A percentile compares a stretch with the other conserved stretches of the same genome.
Conservation (phyloP, 192 early-diverging fungal genomes). For the Coemansia sp. region DNA sequence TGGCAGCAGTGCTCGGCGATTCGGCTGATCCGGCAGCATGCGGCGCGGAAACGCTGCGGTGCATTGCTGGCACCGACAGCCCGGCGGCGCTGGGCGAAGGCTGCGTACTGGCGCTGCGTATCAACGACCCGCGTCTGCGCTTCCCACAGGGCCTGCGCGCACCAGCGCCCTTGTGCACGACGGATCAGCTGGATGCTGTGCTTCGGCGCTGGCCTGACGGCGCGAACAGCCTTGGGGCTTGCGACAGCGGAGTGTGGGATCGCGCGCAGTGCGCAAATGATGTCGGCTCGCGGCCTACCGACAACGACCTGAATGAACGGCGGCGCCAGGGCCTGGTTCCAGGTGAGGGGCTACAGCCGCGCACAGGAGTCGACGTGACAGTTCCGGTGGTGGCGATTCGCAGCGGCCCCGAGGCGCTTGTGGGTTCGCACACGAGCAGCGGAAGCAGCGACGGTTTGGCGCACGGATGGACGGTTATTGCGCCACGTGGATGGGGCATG, state of each 20-base stretch:
- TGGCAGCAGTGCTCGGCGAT: conserved; percentile 64
- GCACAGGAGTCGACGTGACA: conserved; percentile 55
- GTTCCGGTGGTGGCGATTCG: conserved; percentile 85
- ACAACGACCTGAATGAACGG: conserved; percentile 60
- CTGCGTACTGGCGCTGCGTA: conserved; percentile 73
- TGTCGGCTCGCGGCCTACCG: conserved; percentile 50
- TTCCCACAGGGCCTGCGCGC: conserved; percentile 33
- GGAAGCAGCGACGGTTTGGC: conserved; percentile 42
- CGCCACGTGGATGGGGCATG: conserved; percentile 83
- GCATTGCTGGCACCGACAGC: conserved; percentile 48
- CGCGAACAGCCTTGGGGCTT: conserved; percentile 33
- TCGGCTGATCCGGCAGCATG: neutral
- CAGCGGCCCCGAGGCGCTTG: conserved; percentile 57
- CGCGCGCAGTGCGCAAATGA: conserved; percentile 41
- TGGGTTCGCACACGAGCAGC: conserved; percentile 34
- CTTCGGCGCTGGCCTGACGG: conserved; percentile 61
- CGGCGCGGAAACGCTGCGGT: conserved; percentile 14
- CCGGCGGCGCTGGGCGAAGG: conserved; percentile 77
- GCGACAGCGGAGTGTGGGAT: conserved; percentile 61
- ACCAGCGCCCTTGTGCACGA: neutral
- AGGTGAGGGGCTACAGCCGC: conserved; percentile 63
- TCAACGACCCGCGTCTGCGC: conserved; percentile 82
- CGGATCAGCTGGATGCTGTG: conserved; percentile 38
- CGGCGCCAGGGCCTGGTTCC: conserved; percentile 64
- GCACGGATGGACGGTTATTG: conserved; percentile 79